Percentiles rank a stretch among this genome's conserved stretches.
These are phyloP conservation scores for Tremella mesenterica DNA, from an alignment of 768 basidiomycete genomes.

Conservation along the genomic window DNA sequence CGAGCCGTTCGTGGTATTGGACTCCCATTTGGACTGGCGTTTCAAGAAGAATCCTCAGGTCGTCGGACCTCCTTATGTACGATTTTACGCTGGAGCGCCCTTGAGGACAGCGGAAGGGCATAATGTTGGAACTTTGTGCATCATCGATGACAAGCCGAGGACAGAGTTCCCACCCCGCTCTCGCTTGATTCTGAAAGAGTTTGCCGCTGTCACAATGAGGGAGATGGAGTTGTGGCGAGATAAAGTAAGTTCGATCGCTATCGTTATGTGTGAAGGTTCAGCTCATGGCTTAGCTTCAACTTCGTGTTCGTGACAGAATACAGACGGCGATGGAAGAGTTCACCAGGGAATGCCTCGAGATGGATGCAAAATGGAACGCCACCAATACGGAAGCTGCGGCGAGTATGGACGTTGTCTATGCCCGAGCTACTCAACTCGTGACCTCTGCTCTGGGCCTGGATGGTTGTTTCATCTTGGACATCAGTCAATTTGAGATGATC, in stretches of 20 bases:
- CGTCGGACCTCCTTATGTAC: conserved; percentile 56
- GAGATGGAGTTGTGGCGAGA: conserved; percentile 95
- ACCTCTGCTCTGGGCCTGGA: conserved; percentile 84
- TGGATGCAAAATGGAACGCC: conserved; percentile 57
- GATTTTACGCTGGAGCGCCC: conserved; percentile 89
- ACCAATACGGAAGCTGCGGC: conserved; percentile 40
- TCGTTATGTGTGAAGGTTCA: background rate
- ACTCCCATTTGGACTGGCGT: conserved; percentile 74
- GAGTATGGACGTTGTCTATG: conserved; percentile 82
- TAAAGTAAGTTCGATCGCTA: conserved; percentile 59
- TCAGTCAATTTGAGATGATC: conserved; percentile 78
- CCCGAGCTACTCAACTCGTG: conserved; percentile 80
- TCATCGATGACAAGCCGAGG: conserved; percentile 74
- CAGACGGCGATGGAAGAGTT: conserved; percentile 97
- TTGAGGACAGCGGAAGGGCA: conserved; percentile 79
- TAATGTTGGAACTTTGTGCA: conserved; percentile 74
- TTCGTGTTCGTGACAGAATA: conserved; percentile 80
- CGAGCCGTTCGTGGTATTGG: conserved; percentile 78
- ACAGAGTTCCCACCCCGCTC: conserved; percentile 80
- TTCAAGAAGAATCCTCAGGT: conserved; percentile 76
- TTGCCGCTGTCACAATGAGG: conserved; percentile 86
- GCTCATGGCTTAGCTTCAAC: conserved; percentile 58
- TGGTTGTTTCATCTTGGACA: conserved; percentile 83
- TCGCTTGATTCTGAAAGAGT: conserved; percentile 85
- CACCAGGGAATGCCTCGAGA: conserved; percentile 86